A percentile compares a stretch with the other conserved stretches of the same genome.
Evolutionary conservation across 352 stramenopile genomes (phyloP).

Genomic region (Thraustochytrium sp.): DNA sequence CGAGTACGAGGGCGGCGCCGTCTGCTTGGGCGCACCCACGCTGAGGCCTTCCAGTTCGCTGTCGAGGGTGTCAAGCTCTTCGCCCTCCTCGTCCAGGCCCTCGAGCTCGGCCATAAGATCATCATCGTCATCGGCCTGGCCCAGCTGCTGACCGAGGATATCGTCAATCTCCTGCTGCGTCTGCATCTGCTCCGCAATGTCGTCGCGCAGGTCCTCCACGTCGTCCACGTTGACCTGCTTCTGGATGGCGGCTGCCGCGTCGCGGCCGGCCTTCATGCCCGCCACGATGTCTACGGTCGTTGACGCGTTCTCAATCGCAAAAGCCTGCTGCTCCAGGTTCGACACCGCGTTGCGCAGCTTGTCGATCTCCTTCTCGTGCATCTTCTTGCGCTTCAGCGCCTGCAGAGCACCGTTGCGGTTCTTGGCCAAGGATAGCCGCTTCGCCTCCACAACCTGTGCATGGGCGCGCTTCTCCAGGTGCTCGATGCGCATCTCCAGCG

Average conservation of each 20-base stretch:
- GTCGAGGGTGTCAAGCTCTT: constrained; percentile 19
- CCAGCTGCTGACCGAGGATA: not conserved
- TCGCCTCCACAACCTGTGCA: not conserved
- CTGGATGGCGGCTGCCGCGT: not conserved
- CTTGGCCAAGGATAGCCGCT: constrained; percentile 11
- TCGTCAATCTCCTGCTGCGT: constrained; percentile 20
- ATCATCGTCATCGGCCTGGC: not conserved
- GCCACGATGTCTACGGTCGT: constrained; percentile 19
- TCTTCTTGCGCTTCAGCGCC: constrained; percentile 33
- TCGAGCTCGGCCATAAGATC: constrained; percentile 28
- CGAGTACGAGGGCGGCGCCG: not conserved
- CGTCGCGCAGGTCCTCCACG: constrained; percentile 27
- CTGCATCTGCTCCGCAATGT: constrained; percentile 39
- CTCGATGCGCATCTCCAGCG: constrained; percentile 33
- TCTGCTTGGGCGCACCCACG: not conserved
- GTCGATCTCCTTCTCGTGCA: constrained; percentile 39
- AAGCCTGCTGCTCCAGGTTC: constrained; percentile 44
- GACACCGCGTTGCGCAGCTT: constrained; percentile 12
- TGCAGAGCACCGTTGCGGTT: constrained; percentile 21
- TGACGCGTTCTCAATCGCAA: constrained; percentile 40
- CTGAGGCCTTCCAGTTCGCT: not conserved
- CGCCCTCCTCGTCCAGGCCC: not conserved
- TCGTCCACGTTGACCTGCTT: constrained; percentile 34
- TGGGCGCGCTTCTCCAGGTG: constrained; percentile 26
- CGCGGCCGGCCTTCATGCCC: constrained; percentile 19